These are phyloP conservation scores for Fusarium siculi DNA, from an alignment of 2,329 filamentous ascomycete genomes.

Conservation along the genomic window DNA sequence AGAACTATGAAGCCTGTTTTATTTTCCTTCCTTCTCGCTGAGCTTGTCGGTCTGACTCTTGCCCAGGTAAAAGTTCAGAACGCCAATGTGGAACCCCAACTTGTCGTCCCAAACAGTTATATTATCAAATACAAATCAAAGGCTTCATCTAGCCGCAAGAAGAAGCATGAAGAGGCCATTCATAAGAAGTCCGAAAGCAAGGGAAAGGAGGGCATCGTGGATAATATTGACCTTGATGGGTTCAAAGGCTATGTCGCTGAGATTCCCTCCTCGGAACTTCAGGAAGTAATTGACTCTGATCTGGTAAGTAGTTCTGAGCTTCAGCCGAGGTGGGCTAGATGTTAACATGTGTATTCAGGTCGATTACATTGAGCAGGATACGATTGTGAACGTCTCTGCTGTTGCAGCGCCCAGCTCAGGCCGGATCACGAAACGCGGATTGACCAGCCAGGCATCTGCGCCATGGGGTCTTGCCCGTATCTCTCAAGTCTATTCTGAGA, in stretches of 20 bases:
- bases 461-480: slow-evolving; percentile 22
- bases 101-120: slow-evolving; percentile 21
- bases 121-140: slow-evolving; percentile 21
- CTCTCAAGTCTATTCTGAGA: neutral
- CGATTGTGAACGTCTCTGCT: neutral
- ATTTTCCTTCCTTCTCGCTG: neutral
- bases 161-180: slow-evolving; percentile 1
- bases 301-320: neutral
- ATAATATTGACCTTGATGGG: neutral
- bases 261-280: neutral
- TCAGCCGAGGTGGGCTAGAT: too few species aligned
- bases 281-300: slow-evolving; percentile 5
- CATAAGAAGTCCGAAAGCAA: slow-evolving; percentile 9
- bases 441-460: neutral
- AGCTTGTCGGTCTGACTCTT: neutral
- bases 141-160: neutral
- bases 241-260: slow-evolving; percentile 23
- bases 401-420: neutral
- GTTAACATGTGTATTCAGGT: neutral
- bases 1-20: neutral
- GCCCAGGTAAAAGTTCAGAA: neutral
- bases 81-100: neutral
- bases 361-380: slow-evolving; percentile 16
- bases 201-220: slow-evolving; percentile 16
- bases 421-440: neutral